phyloP scores from a whole-genome alignment of 306 rosid species.

The Boehmeria nivea region DNA sequence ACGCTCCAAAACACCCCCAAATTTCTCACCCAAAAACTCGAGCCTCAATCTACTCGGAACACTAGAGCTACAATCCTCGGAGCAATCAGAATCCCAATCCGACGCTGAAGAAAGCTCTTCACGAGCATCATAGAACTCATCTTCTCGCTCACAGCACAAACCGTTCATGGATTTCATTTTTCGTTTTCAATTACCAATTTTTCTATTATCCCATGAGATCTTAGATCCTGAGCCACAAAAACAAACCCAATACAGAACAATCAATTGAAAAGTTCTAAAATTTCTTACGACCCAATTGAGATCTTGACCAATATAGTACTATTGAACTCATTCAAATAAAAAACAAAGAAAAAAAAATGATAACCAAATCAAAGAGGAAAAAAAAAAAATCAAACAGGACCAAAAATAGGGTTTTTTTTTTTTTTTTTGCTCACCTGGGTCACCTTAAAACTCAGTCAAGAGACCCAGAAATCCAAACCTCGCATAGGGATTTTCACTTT shows the following conservation, averaged over 20 bases:
- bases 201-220: conserved; percentile 30
- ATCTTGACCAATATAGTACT: no score
- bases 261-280: conserved; percentile 9
- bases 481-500: conserved; percentile 26
- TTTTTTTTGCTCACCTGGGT: no score
- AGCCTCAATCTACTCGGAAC: conserved; percentile 22
- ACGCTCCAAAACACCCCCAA: conserved; percentile 51
- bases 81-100: conserved; percentile 46
- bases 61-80: conserved; percentile 39
- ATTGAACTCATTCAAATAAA: no score
- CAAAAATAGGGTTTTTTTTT: no score
- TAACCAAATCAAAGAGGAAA: no score
- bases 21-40: conserved; percentile 39
- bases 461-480: no score
- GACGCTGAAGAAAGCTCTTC: conserved; percentile 68
- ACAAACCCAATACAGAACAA: not conserved
- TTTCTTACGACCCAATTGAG: no score
- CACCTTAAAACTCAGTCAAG: no score
- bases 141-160: conserved; percentile 34
- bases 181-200: not conserved
- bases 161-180: conserved; percentile 22
- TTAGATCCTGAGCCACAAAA: conserved; percentile 22
- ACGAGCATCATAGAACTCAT: conserved; percentile 59
- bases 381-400: conserved; percentile 1
- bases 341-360: no score